A percentile compares a stretch with the other conserved stretches of the same genome.
Conservation (phyloP, 2,329 filamentous ascomycete species). For the Tolypocladium ovalisporum region DNA sequence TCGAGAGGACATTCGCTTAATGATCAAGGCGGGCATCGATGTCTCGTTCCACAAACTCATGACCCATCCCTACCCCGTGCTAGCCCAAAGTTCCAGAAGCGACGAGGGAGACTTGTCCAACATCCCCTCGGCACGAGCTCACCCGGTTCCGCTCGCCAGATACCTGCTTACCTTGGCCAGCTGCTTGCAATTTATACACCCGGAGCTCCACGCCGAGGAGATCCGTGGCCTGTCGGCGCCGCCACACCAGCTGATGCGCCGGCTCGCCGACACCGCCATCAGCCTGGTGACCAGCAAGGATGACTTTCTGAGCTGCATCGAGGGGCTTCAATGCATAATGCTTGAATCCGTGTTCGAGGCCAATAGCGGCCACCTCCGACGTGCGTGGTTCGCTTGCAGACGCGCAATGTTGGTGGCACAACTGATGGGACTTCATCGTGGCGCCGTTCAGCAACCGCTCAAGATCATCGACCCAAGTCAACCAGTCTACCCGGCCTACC, state of each 20-base stretch:
- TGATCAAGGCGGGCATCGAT: neutral
- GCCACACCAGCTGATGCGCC: neutral
- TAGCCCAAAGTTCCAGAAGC: neutral
- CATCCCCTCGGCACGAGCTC: slow-evolving; percentile 5
- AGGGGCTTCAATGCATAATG: slow-evolving; percentile 39
- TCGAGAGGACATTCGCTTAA: neutral
- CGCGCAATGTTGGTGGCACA: neutral
- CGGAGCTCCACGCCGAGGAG: neutral
- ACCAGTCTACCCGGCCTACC: slow-evolving; percentile 5
- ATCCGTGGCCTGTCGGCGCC: neutral
- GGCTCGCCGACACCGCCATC: neutral
- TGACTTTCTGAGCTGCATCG: slow-evolving; percentile 30
- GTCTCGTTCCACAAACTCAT: neutral
- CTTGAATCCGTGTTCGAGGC: slow-evolving; percentile 34
- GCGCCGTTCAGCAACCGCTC: neutral
- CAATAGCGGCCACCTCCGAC: slow-evolving; percentile 33
- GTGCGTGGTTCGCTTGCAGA: slow-evolving; percentile 30
- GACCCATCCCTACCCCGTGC: neutral
- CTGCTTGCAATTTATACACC: neutral
- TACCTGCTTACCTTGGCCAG: neutral
- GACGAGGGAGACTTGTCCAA: slow-evolving; percentile 13
- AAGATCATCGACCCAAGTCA: neutral
- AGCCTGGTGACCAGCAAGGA: slow-evolving; percentile 33
- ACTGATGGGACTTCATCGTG: slow-evolving; percentile 15
- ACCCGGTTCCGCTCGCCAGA: neutral